Conservation (phyloP, 768 basidiomycete species). For the Termitomyces sp. region DNA sequence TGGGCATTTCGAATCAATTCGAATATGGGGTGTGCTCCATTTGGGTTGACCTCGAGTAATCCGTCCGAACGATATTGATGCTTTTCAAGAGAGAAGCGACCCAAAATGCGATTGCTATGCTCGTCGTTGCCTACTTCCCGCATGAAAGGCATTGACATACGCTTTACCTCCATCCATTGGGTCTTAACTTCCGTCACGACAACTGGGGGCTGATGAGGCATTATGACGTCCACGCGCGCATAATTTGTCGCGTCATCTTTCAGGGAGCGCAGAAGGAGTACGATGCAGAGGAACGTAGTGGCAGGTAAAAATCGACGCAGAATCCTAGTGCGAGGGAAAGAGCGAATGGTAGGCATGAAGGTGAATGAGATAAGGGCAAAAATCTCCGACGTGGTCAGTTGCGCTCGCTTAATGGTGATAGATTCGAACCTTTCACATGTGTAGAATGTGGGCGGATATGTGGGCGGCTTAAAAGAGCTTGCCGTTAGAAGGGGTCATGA, state of each 20-base stretch:
- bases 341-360: not conserved
- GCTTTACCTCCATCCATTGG: conserved; percentile 1
- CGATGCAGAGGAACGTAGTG: not conserved
- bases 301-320: not conserved
- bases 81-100: conserved; percentile 30
- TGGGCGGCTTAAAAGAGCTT: too few relatives aligned
- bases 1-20: conserved; percentile 73
- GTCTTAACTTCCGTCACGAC: not conserved
- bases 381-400: not conserved
- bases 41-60: conserved; percentile 36
- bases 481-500: too few relatives aligned
- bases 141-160: not conserved
- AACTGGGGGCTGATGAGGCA: not conserved
- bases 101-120: conserved; percentile 18
- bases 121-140: not conserved
- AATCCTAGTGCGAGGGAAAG: not conserved
- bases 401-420: too few relatives aligned
- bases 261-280: not conserved
- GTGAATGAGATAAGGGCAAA: too few relatives aligned
- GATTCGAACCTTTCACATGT: too few relatives aligned
- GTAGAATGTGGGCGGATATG: too few relatives aligned
- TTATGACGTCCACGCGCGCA: not conserved
- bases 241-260: not conserved
- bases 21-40: conserved; percentile 69
- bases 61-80: conserved; percentile 38